Conservation (phyloP, 306 rosid species). For the Cucumis sativus region DNA sequence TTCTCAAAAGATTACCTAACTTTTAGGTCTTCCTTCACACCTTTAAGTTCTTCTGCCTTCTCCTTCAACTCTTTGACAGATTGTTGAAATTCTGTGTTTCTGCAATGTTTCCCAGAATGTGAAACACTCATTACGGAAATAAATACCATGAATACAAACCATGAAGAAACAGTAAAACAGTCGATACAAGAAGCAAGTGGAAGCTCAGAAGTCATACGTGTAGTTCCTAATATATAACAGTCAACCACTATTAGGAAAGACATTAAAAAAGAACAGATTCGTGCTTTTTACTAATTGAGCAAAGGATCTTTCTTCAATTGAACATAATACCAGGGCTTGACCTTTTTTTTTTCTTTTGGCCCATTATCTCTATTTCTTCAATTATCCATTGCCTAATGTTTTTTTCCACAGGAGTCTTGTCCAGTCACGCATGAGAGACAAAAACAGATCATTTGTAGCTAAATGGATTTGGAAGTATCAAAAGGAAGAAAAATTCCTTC, state of each 20-base stretch:
- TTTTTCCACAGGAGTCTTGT: too few relatives aligned
- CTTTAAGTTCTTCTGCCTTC: constrained; percentile 71
- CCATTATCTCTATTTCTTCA: background rate
- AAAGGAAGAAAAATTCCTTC: background rate
- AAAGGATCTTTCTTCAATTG: background rate
- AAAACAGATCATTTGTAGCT: background rate
- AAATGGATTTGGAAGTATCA: background rate
- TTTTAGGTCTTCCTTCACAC: constrained; percentile 59
- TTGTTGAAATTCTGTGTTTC: constrained; percentile 61
- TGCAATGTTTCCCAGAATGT: constrained; percentile 10
- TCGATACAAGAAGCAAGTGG: background rate
- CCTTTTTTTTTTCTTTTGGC: background rate
- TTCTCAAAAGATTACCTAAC: constrained; percentile 39
- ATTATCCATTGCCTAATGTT: background rate
- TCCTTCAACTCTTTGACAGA: constrained; percentile 69
- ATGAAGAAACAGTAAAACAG: background rate
- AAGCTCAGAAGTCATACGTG: background rate
- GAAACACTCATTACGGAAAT: background rate
- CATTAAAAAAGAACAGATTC: background rate
- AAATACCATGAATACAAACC: background rate
- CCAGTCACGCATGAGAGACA: too few relatives aligned
- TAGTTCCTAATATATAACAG: background rate
- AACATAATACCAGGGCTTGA: background rate
- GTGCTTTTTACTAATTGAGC: background rate
- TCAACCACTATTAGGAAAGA: background rate